Evolutionary conservation across 306 rosid genomes (phyloP), one percentile per base, ranked within the genome.

Genomic region (Cicer yamashitae): DNA sequence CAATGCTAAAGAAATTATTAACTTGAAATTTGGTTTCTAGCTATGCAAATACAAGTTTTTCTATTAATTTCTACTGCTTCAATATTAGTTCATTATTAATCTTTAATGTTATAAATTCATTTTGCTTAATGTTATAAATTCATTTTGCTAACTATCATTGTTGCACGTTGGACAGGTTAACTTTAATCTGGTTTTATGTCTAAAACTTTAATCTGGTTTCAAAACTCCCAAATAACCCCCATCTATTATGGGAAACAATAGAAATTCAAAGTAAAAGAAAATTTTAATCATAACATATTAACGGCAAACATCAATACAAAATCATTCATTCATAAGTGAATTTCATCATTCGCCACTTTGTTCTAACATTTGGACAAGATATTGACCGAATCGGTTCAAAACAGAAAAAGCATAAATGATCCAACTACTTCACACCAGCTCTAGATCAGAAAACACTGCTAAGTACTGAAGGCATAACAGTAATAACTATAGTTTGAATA

Each of bases 401-500:
- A 69, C 6, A 15, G 22, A 56, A 45, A 61, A 30, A 13, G 0
- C 63, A 70, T 54, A 54, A 39, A 62, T 22, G 38, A 10, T 60
- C 58, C 53, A 15, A 40, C 12, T 30, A 58, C 46, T 61, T 14
- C 20, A 71, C 22, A 71, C 54, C 6, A 68, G 43, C 65, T 68
- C 46, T 25, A 70, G 58, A 37, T 12, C 41, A 78, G 53, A 64
- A 69, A 74, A 71, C 69, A 71, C 59, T 9, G 2, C n/a, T 8
- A 30, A 30, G 22, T 48, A 43, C 6, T 0, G 46, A 43, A 61
- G 48, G 25, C 59, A 64, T 15, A 44, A 59, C 39, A 17, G 0
- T 6, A 44, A 64, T 20, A 50, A 10, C 9, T 38, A 25, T 41
- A 48, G 66, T 37, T 59, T 43, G 65, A 22, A 50, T 11, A 51